Conservation (phyloP, 2,329 filamentous ascomycete species). For the Aspergillus ustus region DNA sequence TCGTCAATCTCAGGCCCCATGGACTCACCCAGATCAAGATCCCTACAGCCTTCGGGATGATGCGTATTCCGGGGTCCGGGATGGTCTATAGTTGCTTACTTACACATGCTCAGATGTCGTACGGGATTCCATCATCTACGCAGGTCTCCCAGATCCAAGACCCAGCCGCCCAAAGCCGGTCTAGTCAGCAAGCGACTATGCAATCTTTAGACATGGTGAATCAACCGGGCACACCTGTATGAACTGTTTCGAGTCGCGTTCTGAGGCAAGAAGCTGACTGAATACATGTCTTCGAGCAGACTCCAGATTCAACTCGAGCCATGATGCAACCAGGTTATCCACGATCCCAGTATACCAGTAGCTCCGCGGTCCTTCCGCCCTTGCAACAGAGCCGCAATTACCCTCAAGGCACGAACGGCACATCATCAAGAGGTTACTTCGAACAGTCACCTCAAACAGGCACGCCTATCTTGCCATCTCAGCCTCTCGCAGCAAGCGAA, state of each 20-base stretch:
- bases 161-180: conserved; percentile 36
- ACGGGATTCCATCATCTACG: conserved; percentile 38
- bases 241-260: conserved; percentile 32
- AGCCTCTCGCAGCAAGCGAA: conserved; percentile 36
- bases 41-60: conserved; percentile 19
- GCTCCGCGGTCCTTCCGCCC: conserved; percentile 41
- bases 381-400: conserved; percentile 39
- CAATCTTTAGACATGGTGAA: conserved; percentile 44
- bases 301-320: conserved; percentile 40
- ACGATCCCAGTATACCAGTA: conserved; percentile 38
- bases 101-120: conserved; percentile 37
- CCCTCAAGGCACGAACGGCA: conserved; percentile 36
- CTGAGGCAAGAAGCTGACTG: conserved; percentile 30
- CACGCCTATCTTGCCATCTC: conserved; percentile 42
- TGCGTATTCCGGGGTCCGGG: conserved; percentile 9
- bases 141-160: conserved; percentile 43
- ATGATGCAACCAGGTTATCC: conserved; percentile 44
- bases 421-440: conserved; percentile 35
- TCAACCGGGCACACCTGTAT: conserved; percentile 45
- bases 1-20: conserved; percentile 28
- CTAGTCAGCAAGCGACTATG: conserved; percentile 43
- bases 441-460: conserved; percentile 38
- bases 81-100: conserved; percentile 22
- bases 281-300: conserved; percentile 33
- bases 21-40: conserved; percentile 7